A percentile compares a stretch with the other conserved stretches of the same genome.
These are phyloP conservation scores for Tanacetum coccineum DNA, from an alignment of 129 eudicot genomes.

Conservation along the genomic window DNA sequence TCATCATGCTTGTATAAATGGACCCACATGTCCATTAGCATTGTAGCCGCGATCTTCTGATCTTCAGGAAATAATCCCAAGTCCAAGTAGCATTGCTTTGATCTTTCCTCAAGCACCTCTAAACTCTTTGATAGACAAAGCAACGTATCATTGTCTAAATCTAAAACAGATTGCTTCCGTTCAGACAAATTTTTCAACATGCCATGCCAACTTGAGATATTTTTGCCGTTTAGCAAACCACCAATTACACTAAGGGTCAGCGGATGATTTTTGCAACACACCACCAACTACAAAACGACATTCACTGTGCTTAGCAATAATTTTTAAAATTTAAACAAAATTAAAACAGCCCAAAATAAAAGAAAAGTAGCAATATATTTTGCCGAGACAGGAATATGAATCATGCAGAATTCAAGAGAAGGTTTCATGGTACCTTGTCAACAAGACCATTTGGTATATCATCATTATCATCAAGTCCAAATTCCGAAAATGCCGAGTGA, in stretches of 20 bases:
- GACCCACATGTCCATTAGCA: slow-evolving; percentile 42
- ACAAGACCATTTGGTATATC: slow-evolving; percentile 27
- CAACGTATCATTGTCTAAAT: background rate
- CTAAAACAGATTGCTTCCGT: background rate
- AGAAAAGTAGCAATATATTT: background rate
- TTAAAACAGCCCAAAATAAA: background rate
- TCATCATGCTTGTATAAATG: slow-evolving; percentile 38
- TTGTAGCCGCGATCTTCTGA: slow-evolving; percentile 34
- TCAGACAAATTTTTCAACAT: background rate
- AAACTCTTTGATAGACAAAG: slow-evolving; percentile 13
- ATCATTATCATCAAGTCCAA: background rate
- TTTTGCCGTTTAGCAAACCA: slow-evolving; percentile 2
- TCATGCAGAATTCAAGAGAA: background rate
- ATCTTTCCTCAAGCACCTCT: slow-evolving; percentile 20
- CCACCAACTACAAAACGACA: slow-evolving; percentile 26
- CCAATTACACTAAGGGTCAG: slow-evolving; percentile 17
- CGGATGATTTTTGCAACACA: slow-evolving; percentile 31
- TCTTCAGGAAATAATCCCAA: slow-evolving; percentile 48
- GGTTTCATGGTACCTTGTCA: slow-evolving; percentile 30
- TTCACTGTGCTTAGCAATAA: background rate
- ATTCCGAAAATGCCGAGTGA: background rate
- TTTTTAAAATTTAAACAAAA: background rate
- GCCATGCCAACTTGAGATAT: background rate
- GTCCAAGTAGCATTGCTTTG: slow-evolving; percentile 33
- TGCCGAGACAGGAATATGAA: background rate